These are phyloP conservation scores for Planoprotostelium fungivorum DNA, from an alignment of 78 protist genomes.

Conservation along the genomic window DNA sequence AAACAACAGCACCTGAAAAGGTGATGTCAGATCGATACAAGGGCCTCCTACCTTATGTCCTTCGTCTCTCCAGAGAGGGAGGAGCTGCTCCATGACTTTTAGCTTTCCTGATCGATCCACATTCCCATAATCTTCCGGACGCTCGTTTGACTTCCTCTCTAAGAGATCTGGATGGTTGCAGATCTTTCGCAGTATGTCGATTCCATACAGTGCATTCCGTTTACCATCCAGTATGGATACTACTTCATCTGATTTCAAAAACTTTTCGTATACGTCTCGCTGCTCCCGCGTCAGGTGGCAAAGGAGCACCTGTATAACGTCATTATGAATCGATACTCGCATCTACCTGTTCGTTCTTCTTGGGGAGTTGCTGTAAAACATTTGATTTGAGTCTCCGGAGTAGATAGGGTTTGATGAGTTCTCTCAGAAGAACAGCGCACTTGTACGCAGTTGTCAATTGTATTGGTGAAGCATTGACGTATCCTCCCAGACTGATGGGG, in stretches of 20 bases:
- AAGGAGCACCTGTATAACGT: conserved; percentile 83
- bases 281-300: conserved; percentile 87
- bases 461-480: conserved; percentile 56
- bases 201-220: conserved; percentile 39
- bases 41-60: conserved; percentile 86
- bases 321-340: background rate
- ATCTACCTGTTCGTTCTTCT: conserved; percentile 81
- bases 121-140: conserved; percentile 43
- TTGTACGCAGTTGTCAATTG: conserved; percentile 78
- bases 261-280: conserved; percentile 62
- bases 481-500: conserved; percentile 88
- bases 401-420: conserved; percentile 86
- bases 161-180: conserved; percentile 95
- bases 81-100: conserved; percentile 60
- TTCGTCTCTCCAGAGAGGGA: conserved; percentile 78
- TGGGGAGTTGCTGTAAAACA: conserved; percentile 77
- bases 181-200: conserved; percentile 83
- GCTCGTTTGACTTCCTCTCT: conserved; percentile 17
- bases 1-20: conserved; percentile 62
- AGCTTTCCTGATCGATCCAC: conserved; percentile 76
- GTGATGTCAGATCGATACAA: too few relatives aligned
- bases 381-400: conserved; percentile 86
- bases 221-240: conserved; percentile 42
- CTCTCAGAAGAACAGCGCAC: conserved; percentile 82
- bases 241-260: conserved; percentile 45